phyloP scores from a whole-genome alignment of 306 rosid genomes.

The Trichosanthes truncata region DNA sequence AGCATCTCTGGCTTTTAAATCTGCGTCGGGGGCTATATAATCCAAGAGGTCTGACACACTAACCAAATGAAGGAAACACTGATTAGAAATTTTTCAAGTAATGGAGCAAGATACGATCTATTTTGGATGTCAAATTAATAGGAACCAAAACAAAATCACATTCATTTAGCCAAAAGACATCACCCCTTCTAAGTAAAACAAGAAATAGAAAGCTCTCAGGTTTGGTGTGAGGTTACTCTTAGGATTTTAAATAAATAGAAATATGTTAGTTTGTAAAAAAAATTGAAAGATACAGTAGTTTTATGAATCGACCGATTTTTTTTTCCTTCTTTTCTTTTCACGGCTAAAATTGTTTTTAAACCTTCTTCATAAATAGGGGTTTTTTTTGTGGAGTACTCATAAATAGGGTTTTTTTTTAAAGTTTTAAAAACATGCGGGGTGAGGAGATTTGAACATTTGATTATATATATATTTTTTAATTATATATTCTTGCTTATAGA shows the following conservation, averaged over 20 bases:
- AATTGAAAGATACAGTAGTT: not conserved
- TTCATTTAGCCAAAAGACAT: not conserved
- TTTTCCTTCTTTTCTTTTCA: too few species aligned
- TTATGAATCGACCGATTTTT: too few species aligned
- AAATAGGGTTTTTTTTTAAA: too few species aligned
- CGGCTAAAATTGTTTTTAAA: not conserved
- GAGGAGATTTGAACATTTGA: too few species aligned
- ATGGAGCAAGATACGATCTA: not conserved
- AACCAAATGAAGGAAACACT: constrained; percentile 15
- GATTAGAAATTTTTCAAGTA: not conserved
- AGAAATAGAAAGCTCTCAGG: not conserved
- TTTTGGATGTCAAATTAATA: not conserved
- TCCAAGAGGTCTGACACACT: constrained; percentile 98
- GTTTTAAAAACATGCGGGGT: too few species aligned
- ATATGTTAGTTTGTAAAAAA: not conserved
- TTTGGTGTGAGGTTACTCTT: too few species aligned
- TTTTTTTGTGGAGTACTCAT: too few species aligned
- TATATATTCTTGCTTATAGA: too few species aligned
- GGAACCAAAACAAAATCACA: not conserved
- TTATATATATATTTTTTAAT: too few species aligned
- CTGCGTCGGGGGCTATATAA: constrained; percentile 89
- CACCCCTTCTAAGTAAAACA: not conserved
- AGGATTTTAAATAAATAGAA: too few species aligned
- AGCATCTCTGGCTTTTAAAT: constrained; percentile 84
- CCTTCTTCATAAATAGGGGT: not conserved